A percentile compares a stretch with the other conserved stretches of the same genome.
phyloP scores from a whole-genome alignment of 192 early-diverging fungal genomes.

The Coemansia erecta region DNA sequence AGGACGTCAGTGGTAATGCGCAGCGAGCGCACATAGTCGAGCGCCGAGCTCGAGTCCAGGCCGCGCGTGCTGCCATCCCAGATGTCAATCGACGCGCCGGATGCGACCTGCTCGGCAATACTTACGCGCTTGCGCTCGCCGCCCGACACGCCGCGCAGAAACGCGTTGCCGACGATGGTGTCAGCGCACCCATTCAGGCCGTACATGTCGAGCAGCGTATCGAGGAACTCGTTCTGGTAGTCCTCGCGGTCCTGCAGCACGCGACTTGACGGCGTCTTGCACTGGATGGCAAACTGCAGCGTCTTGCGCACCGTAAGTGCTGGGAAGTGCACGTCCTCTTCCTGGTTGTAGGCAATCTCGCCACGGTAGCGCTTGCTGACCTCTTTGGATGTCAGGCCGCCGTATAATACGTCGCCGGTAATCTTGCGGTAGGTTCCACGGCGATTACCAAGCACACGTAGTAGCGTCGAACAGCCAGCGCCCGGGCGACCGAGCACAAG shows the following conservation, averaged over 20 bases:
- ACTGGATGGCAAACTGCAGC: conserved; percentile 71
- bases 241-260: conserved; percentile 63
- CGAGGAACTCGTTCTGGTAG: conserved; percentile 41
- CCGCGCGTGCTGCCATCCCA: conserved; percentile 66
- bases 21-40: conserved; percentile 71
- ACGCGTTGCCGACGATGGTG: conserved; percentile 58
- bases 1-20: conserved; percentile 69
- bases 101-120: conserved; percentile 61
- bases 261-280: conserved; percentile 64
- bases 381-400: conserved; percentile 60
- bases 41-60: conserved; percentile 56
- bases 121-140: conserved; percentile 66
- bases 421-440: conserved; percentile 58
- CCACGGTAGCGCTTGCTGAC: conserved; percentile 65
- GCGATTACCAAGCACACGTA: conserved; percentile 63
- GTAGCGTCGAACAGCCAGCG: conserved; percentile 64
- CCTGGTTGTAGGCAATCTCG: conserved; percentile 53
- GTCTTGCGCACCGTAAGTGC: conserved; percentile 78
- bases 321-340: conserved; percentile 73
- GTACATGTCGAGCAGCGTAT: conserved; percentile 57
- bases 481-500: conserved; percentile 70
- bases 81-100: conserved; percentile 54
- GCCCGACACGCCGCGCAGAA: conserved; percentile 63
- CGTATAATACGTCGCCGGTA: conserved; percentile 61
- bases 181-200: conserved; percentile 57